Percentiles rank a stretch among this genome's conserved stretches.
phyloP scores from a whole-genome alignment of 352 stramenopile genomes.

The Globisporangium sylvaticum region DNA sequence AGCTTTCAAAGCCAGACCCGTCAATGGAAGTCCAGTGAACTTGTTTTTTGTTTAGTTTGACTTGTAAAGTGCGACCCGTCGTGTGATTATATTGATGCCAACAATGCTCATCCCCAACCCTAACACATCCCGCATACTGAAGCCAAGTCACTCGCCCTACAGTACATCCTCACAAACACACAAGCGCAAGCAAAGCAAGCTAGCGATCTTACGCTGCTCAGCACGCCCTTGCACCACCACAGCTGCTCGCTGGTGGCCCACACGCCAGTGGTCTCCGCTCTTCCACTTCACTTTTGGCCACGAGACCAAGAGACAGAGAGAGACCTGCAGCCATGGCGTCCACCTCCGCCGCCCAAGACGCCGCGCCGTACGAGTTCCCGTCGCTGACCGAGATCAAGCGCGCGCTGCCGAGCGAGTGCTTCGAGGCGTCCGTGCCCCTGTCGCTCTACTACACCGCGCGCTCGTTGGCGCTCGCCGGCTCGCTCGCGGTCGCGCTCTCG shows the following conservation, averaged over 20 bases:
- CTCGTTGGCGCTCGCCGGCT: slow-evolving; percentile 40
- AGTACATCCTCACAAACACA: neutral
- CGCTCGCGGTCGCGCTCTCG: slow-evolving; percentile 40
- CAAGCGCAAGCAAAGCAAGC: neutral
- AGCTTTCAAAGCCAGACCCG: too few relatives aligned
- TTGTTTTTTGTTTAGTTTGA: too few relatives aligned
- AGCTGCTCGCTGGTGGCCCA: neutral
- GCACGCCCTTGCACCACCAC: neutral
- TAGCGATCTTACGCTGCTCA: slow-evolving; percentile 5
- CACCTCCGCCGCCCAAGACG: slow-evolving; percentile 21
- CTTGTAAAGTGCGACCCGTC: too few relatives aligned
- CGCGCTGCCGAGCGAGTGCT: slow-evolving; percentile 60
- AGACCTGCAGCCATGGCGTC: slow-evolving; percentile 8
- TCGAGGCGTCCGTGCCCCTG: slow-evolving; percentile 62
- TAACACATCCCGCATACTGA: neutral
- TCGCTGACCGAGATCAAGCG: slow-evolving; percentile 82
- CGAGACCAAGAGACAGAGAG: neutral
- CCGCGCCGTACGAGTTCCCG: slow-evolving; percentile 54
- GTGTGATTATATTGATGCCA: too few relatives aligned
- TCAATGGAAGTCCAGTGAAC: too few relatives aligned
- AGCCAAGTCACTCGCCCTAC: neutral
- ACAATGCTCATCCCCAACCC: neutral
- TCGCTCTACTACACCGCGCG: slow-evolving; percentile 76
- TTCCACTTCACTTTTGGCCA: slow-evolving; percentile 1
- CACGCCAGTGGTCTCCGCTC: neutral